phyloP scores from a whole-genome alignment of 2,329 filamentous ascomycete genomes.

The Leptographium flavum region DNA sequence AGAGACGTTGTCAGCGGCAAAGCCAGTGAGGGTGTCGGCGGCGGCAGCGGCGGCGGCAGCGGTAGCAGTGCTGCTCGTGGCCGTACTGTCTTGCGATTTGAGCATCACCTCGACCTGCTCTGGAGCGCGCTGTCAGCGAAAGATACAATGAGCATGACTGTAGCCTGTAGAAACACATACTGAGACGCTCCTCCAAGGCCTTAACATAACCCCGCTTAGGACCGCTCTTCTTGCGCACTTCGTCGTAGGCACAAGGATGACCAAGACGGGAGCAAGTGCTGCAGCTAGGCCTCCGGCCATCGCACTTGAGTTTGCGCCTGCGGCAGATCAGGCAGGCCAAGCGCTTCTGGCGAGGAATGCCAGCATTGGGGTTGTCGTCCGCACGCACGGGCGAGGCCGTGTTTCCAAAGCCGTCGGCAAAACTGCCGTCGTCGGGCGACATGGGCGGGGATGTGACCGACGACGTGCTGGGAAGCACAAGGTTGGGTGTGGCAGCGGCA shows the following conservation, averaged over 20 bases:
- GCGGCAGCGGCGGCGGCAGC: constrained; percentile 26
- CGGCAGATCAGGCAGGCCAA: constrained; percentile 91
- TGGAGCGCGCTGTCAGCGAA: constrained; percentile 19
- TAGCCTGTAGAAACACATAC: constrained; percentile 36
- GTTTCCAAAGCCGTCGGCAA: neutral
- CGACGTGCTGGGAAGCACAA: neutral
- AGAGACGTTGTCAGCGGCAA: neutral
- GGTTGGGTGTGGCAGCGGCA: neutral
- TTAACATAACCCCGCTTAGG: constrained; percentile 93
- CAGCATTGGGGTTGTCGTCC: constrained; percentile 28
- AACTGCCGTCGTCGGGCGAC: neutral
- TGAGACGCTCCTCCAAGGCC: constrained; percentile 79
- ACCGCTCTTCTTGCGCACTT: constrained; percentile 85
- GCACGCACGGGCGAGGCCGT: constrained; percentile 6
- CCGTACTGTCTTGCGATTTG: constrained; percentile 52
- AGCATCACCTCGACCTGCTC: constrained; percentile 88
- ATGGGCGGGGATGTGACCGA: neutral
- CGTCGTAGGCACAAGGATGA: constrained; percentile 81
- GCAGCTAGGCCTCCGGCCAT: constrained; percentile 71
- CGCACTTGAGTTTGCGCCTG: constrained; percentile 83
- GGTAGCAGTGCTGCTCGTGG: constrained; percentile 20
- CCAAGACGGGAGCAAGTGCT: constrained; percentile 78
- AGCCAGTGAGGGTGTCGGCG: constrained; percentile 9
- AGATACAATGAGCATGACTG: neutral
- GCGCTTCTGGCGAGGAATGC: constrained; percentile 69